Conservation (phyloP, 345 rosid species). For the Adansonia digitata region DNA sequence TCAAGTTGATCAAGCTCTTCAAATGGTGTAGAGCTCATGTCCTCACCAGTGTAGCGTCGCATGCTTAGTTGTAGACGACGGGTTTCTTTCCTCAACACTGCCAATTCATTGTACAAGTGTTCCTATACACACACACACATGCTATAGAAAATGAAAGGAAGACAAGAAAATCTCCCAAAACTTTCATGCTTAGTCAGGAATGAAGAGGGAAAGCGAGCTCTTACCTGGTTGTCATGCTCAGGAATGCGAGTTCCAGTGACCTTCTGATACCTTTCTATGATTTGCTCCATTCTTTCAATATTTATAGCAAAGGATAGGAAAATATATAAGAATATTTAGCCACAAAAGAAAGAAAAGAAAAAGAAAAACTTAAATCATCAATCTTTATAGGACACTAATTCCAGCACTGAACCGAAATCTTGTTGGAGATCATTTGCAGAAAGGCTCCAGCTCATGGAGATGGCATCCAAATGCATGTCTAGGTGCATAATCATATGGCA, state of each 20-base stretch:
- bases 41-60: slow-evolving; percentile 60
- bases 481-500: neutral
- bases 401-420: too few species aligned
- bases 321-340: neutral
- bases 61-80: slow-evolving; percentile 49
- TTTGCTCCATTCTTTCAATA: slow-evolving; percentile 50
- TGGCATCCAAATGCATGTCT: neutral
- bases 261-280: slow-evolving; percentile 50
- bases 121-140: slow-evolving; percentile 31
- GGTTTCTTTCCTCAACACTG: slow-evolving; percentile 52
- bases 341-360: neutral
- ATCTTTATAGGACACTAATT: too few species aligned
- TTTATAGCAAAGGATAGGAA: neutral
- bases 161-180: neutral
- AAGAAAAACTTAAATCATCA: too few species aligned
- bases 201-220: neutral
- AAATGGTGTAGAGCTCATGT: slow-evolving; percentile 41
- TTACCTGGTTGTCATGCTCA: slow-evolving; percentile 49
- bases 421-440: neutral
- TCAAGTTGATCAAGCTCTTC: slow-evolving; percentile 55
- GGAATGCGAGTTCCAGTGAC: slow-evolving; percentile 42
- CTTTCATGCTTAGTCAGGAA: neutral
- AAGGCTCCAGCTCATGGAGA: neutral
- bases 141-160: neutral
- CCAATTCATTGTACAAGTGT: slow-evolving; percentile 45